Conservation (phyloP, 2,329 filamentous ascomycete genomes). For the Colletotrichum acutatum region DNA sequence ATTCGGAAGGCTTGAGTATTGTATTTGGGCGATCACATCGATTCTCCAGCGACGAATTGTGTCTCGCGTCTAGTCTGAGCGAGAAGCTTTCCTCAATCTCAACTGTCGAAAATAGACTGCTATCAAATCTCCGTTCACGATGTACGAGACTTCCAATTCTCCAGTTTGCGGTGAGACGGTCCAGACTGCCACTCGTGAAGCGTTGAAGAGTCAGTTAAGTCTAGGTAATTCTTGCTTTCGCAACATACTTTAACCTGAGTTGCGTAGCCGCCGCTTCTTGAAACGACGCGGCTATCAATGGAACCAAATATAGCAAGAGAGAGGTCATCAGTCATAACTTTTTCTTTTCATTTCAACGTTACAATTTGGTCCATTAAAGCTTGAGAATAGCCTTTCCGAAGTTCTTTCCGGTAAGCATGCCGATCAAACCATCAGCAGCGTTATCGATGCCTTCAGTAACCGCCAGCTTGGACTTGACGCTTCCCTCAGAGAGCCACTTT, state of each 20-base stretch:
- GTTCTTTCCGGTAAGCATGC: conserved; percentile 81
- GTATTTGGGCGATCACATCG: neutral
- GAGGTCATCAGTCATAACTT: neutral
- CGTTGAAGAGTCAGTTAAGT: neutral
- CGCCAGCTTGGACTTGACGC: conserved; percentile 75
- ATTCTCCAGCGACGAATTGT: neutral
- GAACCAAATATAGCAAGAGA: neutral
- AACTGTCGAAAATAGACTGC: too few species aligned
- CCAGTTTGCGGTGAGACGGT: neutral
- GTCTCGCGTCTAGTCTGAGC: neutral
- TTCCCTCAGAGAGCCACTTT: conserved; percentile 82
- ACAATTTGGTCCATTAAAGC: conserved; percentile 43
- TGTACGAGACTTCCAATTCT: neutral
- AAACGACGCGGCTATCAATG: too few species aligned
- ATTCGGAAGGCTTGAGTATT: neutral
- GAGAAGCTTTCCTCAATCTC: neutral
- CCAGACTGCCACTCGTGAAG: neutral
- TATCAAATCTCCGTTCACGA: neutral
- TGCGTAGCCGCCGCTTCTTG: neutral
- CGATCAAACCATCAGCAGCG: conserved; percentile 77
- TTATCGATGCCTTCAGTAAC: conserved; percentile 83
- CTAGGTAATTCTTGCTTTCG: too few species aligned
- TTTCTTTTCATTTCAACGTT: neutral
- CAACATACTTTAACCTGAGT: too few species aligned
- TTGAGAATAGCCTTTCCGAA: conserved; percentile 88